Base-by-base conservation (phyloP, 345 rosid species). In the Erysimum cheiranthoides region DNA sequence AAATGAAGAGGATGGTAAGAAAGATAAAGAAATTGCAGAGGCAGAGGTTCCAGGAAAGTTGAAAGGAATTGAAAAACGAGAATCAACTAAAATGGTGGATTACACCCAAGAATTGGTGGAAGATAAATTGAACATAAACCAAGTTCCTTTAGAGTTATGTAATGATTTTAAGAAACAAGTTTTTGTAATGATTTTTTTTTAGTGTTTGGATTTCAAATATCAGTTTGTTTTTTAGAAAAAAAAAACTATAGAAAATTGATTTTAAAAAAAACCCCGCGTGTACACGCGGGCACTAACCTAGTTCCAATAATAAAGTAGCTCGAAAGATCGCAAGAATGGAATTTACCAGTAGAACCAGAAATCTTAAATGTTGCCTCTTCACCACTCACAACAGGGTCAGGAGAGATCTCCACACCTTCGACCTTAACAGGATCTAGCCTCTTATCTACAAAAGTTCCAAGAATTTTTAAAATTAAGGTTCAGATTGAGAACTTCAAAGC, bases 341-440 rank as follows among this genome's bases (percentile, higher is more conserved):
- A 21, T 10, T 67, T 77, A 88, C 93, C 88, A 30, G 89, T 82
- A 61, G 87, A 80, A 73, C 88, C 88, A 4, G 78, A 84, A 71
- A 91, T 83, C 46, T 78, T 84, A 61, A 89, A 87, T 51, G 82
- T 81, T 38, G 93, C 91, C 0, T 84, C 82, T 39, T 77, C 6
- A 30, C 90, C 93, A 56, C 82, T 52, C 34, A 71, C 78, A 60
- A 87, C 87, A 0, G 91, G 96, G 39, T 83, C 46, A 17, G 91
- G 91, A 4, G 85, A 78, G 76, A 91, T 86, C 75, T 75, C 54
- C 13, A 90, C 84, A 61, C 82, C 85, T 0, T 42, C 54, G 14
- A 89, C 86, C 75, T 80, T 83, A 35, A 90, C 87, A 3, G 61
- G 81, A 68, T 73, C 49, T 5, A 64, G 84, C 68, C 58, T 75